A percentile compares a stretch with the other conserved stretches of the same genome.
These are phyloP conservation scores for Malus hybrid DNA, from an alignment of 331 rosid genomes.

Conservation along the genomic window DNA sequence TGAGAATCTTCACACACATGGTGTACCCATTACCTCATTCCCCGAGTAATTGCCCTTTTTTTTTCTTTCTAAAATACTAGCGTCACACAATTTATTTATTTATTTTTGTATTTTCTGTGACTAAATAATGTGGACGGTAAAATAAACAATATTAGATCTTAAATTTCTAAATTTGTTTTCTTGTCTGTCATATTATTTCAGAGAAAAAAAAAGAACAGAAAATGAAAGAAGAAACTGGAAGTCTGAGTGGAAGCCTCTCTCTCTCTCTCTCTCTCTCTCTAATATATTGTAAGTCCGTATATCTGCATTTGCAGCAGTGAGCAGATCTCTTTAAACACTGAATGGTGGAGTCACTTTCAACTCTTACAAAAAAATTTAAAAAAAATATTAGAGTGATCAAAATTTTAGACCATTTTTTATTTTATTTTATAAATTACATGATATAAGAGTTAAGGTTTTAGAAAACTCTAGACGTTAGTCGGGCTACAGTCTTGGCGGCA, in stretches of 20 bases:
- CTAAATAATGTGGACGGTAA: background rate
- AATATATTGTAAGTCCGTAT: constrained; percentile 8
- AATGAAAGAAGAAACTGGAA: background rate
- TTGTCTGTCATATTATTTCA: background rate
- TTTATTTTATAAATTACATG: no score
- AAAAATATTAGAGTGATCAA: no score
- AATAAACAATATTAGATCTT: background rate
- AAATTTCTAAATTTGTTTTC: background rate
- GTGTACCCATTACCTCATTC: background rate
- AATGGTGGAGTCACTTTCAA: constrained; percentile 60
- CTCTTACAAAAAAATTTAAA: constrained; percentile 15
- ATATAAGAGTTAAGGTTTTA: no score
- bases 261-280: no score
- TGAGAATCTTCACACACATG: constrained; percentile 15
- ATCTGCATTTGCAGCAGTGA: constrained; percentile 22
- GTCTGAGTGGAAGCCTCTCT: background rate
- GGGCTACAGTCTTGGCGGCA: no score
- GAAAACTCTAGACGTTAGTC: no score
- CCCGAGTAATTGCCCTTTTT: constrained; percentile 16
- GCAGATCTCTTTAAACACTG: constrained; percentile 37
- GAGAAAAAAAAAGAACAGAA: background rate
- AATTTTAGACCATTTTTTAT: no score
- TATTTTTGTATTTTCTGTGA: background rate
- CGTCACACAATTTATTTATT: background rate
- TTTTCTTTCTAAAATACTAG: background rate